Percentiles rank a stretch among this genome's conserved stretches.
phyloP scores from a whole-genome alignment of 371 early-diverging fungal species.

The Ordospora pajunii region DNA sequence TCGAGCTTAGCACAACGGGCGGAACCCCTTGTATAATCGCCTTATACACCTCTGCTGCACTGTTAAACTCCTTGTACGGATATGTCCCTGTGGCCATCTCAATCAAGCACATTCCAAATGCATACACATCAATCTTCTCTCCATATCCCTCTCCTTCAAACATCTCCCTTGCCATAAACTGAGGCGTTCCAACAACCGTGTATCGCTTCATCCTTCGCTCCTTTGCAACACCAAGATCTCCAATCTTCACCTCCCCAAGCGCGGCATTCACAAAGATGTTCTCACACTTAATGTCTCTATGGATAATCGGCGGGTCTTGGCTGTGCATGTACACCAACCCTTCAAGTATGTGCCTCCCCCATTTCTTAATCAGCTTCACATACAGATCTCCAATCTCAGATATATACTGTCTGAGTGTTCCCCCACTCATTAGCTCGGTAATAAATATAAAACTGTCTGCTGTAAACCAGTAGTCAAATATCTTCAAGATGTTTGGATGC shows the following conservation, averaged over 20 bases:
- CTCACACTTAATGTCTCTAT: conserved; percentile 67
- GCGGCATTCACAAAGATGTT: conserved; percentile 82
- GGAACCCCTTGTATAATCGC: conserved; percentile 72
- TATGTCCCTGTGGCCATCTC: conserved; percentile 78
- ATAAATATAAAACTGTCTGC: conserved; percentile 71
- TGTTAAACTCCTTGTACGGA: conserved; percentile 75
- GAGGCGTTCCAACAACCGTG: conserved; percentile 76
- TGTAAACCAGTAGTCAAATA: conserved; percentile 66
- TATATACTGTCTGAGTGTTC: conserved; percentile 69
- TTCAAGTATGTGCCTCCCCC: conserved; percentile 61
- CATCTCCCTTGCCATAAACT: conserved; percentile 66
- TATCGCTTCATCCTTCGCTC: conserved; percentile 70
- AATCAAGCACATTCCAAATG: conserved; percentile 78
- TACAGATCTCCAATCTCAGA: conserved; percentile 61
- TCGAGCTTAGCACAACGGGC: conserved; percentile 68
- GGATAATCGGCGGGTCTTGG: conserved; percentile 72
- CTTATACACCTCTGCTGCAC: conserved; percentile 73
- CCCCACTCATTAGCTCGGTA: conserved; percentile 81
- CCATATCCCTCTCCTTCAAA: conserved; percentile 71
- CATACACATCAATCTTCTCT: conserved; percentile 78
- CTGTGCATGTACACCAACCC: conserved; percentile 73
- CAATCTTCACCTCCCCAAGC: conserved; percentile 77
- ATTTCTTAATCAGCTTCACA: conserved; percentile 45
- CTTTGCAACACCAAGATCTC: conserved; percentile 78
- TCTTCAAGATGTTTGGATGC: conserved; percentile 75